Base-by-base conservation (phyloP, 2,329 filamentous ascomycete genomes). In the Fusarium sp. region DNA sequence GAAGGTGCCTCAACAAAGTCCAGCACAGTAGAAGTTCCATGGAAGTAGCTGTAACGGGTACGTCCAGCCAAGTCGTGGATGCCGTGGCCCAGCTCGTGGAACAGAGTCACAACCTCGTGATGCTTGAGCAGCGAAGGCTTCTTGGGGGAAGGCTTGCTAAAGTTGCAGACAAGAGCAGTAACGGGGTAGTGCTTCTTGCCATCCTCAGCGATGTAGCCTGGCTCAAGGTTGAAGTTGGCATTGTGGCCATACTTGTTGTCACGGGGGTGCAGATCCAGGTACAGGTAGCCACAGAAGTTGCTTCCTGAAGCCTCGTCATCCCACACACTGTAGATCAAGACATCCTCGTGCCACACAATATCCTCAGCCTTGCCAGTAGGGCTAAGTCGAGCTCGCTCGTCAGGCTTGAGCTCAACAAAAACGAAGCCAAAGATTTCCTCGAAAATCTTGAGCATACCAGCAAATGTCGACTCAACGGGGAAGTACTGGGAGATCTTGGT, bases 211-310 rank as follows among this genome's bases (percentile, higher is more conserved):
- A 91, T 84, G 83, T 89, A 95, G 27, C 93, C 93, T 1, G 93
- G 93, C 82, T 94, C 91, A 2, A 97, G 83, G 82, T 92, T 94
- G 85, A 97, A 96, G 86, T 96, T 96, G 78, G 94, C 94, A 7
- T 94, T 94, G 79, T 96, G 94, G 18, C 93, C 92, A 81, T 96
- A 96, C 82, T 97, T 97, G 82, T 94, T 94, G 77, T 91, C 91
- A 41, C 94, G 89, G 2, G 94, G 94, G 82, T 94, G 93, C 22
- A 96, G 87, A 82, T 97, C 94, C 16, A 97, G 89, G 82, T 96
- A 96, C 29, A 97, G 87, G 81, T 96, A 97, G 45, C 94, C 94
- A 8, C 94, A 92, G 78, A 97, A 97, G 39, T 87, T 90, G 59
- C 88, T 86, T 18, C 93, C 94, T 76, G 93, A 91, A 2, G 87